A percentile compares a stretch with the other conserved stretches of the same genome.
These are phyloP conservation scores for Canariomyces notabilis DNA, from an alignment of 2,329 filamentous ascomycete species.

Conservation along the genomic window DNA sequence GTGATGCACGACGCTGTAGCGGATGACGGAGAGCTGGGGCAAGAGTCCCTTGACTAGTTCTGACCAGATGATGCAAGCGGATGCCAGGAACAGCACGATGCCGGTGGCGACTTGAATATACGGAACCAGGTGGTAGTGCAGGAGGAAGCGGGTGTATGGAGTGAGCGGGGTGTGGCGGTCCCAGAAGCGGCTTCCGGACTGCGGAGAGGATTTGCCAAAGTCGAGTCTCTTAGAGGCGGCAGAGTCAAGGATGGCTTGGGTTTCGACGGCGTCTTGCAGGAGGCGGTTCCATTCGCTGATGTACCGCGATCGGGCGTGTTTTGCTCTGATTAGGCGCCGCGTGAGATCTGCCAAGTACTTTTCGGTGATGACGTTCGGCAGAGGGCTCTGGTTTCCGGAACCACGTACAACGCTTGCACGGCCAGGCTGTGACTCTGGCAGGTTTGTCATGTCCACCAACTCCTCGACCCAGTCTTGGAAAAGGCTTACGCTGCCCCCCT, in stretches of 20 bases:
- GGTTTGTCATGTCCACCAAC: constrained; percentile 68
- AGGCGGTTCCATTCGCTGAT: constrained; percentile 80
- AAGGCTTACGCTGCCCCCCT: constrained; percentile 67
- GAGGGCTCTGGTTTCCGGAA: constrained; percentile 35
- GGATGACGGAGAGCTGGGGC: constrained; percentile 67
- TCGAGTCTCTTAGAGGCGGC: constrained; percentile 74
- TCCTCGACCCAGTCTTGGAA: constrained; percentile 97
- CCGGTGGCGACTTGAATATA: constrained; percentile 60
- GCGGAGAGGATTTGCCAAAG: constrained; percentile 57
- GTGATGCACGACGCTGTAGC: constrained; percentile 67
- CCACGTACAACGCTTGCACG: constrained; percentile 32
- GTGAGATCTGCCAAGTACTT: constrained; percentile 90
- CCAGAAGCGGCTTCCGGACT: constrained; percentile 49
- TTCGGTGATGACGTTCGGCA: constrained; percentile 84
- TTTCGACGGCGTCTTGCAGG: constrained; percentile 66
- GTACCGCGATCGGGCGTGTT: constrained; percentile 78
- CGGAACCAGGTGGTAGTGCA: constrained; percentile 71
- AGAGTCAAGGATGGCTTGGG: constrained; percentile 80
- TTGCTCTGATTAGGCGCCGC: constrained; percentile 71
- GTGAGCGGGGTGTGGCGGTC: constrained; percentile 60
- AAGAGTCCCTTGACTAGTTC: constrained; percentile 83
- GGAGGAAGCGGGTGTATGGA: constrained; percentile 74
- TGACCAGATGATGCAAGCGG: constrained; percentile 83
- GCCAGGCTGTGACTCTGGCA: constrained; percentile 56
- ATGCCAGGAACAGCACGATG: constrained; percentile 66